phyloP scores from a whole-genome alignment of 345 rosid species.

The Corchorus olitorius region DNA sequence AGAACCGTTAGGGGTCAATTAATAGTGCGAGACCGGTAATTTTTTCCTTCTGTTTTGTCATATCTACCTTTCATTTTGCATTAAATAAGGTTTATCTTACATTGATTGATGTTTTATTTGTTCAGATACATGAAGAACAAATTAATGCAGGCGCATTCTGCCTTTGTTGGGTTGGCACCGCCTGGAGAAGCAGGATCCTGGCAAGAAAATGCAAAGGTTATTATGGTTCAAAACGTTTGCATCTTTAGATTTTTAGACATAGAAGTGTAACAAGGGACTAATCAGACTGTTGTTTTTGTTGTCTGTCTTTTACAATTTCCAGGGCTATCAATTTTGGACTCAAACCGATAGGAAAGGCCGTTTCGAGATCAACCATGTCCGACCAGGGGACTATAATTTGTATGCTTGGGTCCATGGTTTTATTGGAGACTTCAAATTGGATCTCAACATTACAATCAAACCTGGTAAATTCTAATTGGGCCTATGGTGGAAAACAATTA shows the following conservation, averaged over 20 bases:
- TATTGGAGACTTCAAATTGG: conserved; percentile 64
- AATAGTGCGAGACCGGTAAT: conserved; percentile 60
- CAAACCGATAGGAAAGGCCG: conserved; percentile 50
- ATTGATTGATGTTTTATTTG: not conserved
- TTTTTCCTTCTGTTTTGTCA: not conserved
- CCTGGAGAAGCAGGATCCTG: conserved; percentile 84
- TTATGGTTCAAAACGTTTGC: not conserved
- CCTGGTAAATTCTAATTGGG: conserved; percentile 48
- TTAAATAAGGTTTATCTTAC: not conserved
- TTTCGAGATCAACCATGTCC: conserved; percentile 60
- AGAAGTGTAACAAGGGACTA: not conserved
- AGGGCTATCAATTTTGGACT: conserved; percentile 96
- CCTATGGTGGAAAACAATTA: not conserved
- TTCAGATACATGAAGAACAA: conserved; percentile 37
- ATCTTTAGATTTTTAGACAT: not conserved
- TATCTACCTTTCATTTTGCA: not conserved
- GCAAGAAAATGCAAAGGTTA: conserved; percentile 78
- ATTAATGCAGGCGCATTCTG: conserved; percentile 39
- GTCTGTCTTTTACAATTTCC: not conserved
- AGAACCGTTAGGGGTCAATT: conserved; percentile 67
- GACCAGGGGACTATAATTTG: conserved; percentile 63
- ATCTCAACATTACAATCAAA: conserved; percentile 35
- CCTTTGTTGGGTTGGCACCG: conserved; percentile 77
- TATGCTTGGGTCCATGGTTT: conserved; percentile 73
- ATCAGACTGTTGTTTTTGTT: not conserved